Evolutionary conservation across 306 rosid species (phyloP).

Genomic region (Potentilla sterilis): DNA sequence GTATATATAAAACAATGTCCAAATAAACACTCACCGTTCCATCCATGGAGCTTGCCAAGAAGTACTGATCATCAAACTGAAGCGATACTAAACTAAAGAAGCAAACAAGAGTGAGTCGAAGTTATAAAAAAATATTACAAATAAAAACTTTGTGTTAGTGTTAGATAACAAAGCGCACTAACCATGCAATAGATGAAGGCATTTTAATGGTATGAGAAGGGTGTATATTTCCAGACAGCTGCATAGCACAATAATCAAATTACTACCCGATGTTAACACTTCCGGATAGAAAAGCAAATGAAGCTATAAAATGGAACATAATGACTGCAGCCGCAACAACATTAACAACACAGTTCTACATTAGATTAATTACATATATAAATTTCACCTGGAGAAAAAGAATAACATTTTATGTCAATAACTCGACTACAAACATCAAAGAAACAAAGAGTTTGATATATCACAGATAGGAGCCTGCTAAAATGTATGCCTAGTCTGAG

Average conservation of each 20-base stretch:
- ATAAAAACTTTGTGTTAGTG: background rate
- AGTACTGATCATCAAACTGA: constrained; percentile 74
- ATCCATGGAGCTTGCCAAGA: constrained; percentile 95
- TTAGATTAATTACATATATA: background rate
- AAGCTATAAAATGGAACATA: background rate
- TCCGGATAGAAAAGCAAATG: background rate
- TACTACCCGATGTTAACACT: constrained; percentile 9
- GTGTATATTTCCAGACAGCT: constrained; percentile 63
- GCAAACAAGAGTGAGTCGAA: constrained; percentile 26
- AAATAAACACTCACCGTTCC: constrained; percentile 70
- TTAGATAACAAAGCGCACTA: constrained; percentile 24
- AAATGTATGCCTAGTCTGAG: background rate
- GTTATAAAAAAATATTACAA: constrained; percentile 10
- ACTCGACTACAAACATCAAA: background rate
- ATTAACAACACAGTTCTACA: background rate
- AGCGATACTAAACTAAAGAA: constrained; percentile 67
- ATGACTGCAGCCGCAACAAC: background rate
- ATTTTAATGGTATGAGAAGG: constrained; percentile 57
- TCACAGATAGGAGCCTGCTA: background rate
- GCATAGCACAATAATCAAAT: constrained; percentile 29
- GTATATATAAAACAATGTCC: background rate
- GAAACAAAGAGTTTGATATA: background rate
- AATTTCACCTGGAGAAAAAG: background rate
- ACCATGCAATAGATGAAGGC: constrained; percentile 89
- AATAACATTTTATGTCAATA: background rate